Evolutionary conservation across 352 stramenopile species (phyloP).

Genomic region (Pseudoperonospora humuli): DNA sequence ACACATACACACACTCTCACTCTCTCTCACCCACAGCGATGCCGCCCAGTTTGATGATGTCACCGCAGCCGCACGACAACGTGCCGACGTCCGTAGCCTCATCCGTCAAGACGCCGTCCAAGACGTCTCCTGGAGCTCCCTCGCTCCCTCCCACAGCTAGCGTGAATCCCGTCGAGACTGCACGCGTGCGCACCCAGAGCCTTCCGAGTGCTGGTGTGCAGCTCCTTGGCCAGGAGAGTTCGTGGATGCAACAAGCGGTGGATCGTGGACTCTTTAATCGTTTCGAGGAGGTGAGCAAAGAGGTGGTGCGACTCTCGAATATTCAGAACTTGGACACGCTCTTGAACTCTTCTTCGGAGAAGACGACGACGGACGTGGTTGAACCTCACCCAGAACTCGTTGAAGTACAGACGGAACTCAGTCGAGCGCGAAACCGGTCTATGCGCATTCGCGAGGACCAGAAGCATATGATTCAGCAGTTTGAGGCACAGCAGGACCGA

Average conservation of each 20-base stretch:
- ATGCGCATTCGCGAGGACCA: slow-evolving; percentile 38
- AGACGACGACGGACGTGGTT: slow-evolving; percentile 3
- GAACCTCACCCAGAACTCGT: slow-evolving; percentile 30
- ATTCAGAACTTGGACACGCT: slow-evolving; percentile 30
- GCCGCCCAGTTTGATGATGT: slow-evolving; percentile 19
- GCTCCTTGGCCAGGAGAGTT: slow-evolving; percentile 3
- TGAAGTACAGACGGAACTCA: slow-evolving; percentile 33
- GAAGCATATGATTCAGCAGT: slow-evolving; percentile 54
- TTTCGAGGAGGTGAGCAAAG: slow-evolving; percentile 46
- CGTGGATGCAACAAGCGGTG: slow-evolving; percentile 25
- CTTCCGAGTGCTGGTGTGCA: slow-evolving; percentile 11
- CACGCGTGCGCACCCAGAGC: slow-evolving; percentile 26
- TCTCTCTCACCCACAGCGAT: not conserved
- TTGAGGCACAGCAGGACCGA: slow-evolving; percentile 55
- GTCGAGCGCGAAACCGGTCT: slow-evolving; percentile 33
- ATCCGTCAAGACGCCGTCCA: slow-evolving; percentile 10
- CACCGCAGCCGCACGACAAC: slow-evolving; percentile 15
- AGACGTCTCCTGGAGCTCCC: slow-evolving; percentile 3
- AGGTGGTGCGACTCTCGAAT: slow-evolving; percentile 33
- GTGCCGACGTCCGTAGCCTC: not conserved
- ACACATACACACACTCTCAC: not conserved
- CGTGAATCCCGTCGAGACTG: slow-evolving; percentile 8
- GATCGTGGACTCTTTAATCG: slow-evolving; percentile 50
- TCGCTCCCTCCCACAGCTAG: slow-evolving; percentile 8
- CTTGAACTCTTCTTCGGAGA: not conserved